Percentiles rank a stretch among this genome's conserved stretches.
Evolutionary conservation across 345 rosid genomes (phyloP).

Genomic region (Salix suchowensis): DNA sequence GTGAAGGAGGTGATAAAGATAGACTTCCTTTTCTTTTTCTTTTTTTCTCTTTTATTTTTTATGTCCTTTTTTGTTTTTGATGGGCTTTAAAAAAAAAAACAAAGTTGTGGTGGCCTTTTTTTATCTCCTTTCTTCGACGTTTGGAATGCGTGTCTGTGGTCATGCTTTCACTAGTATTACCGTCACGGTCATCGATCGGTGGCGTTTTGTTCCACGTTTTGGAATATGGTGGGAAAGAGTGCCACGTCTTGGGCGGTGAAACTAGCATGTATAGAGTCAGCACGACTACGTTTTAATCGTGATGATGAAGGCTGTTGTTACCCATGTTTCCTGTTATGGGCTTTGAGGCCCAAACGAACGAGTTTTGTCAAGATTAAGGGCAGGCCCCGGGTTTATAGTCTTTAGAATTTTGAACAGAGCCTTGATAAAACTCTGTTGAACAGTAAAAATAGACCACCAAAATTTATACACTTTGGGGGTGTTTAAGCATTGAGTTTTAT

Average conservation of each 20-base stretch:
- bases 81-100: neutral
- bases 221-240: no score
- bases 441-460: no score
- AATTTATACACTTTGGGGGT: no score
- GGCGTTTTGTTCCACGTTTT: neutral
- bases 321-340: neutral
- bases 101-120: neutral
- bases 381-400: no score
- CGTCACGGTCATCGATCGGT: neutral
- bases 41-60: neutral
- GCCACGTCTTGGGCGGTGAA: slow-evolving; percentile 2
- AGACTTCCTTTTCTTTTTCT: neutral
- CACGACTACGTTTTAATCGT: neutral
- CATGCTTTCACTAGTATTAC: neutral
- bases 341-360: neutral
- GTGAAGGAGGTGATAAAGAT: slow-evolving; percentile 6
- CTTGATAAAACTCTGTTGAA: no score
- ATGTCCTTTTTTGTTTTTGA: neutral
- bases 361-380: no score
- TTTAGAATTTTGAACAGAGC: no score
- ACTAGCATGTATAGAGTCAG: neutral
- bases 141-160: slow-evolving; percentile 2
- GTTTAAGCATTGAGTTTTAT: no score
- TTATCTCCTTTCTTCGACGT: neutral
- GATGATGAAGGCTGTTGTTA: neutral